These are phyloP conservation scores for Aeschynomene evenia DNA, from an alignment of 306 rosid species.

Conservation along the genomic window DNA sequence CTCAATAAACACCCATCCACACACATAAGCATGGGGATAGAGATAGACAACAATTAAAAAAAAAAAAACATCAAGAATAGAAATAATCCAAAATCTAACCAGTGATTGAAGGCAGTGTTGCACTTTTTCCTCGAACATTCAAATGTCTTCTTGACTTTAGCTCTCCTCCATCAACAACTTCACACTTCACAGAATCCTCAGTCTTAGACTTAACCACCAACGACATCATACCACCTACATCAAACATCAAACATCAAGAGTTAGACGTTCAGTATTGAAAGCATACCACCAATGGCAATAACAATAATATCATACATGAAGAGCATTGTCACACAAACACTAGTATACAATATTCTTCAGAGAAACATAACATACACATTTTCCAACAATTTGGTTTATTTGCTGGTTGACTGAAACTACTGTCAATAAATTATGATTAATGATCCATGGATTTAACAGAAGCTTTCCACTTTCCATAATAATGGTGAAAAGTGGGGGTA, in stretches of 20 bases:
- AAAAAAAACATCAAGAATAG: neutral
- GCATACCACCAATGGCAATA: neutral
- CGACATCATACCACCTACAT: conserved; percentile 97
- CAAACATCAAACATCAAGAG: conserved; percentile 34
- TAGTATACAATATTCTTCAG: neutral
- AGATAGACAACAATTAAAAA: neutral
- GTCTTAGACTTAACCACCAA: conserved; percentile 81
- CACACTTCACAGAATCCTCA: conserved; percentile 84
- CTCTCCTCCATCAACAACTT: conserved; percentile 98
- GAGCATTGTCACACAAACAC: neutral
- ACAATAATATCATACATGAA: neutral
- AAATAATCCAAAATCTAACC: conserved; percentile 51
- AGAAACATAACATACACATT: neutral
- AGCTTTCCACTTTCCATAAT: neutral
- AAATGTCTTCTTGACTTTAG: conserved; percentile 91
- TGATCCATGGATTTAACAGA: neutral
- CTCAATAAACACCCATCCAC: neutral
- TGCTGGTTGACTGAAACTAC: neutral
- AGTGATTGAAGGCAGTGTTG: conserved; percentile 94
- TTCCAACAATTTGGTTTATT: neutral
- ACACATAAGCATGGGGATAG: neutral
- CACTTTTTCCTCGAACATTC: conserved; percentile 98
- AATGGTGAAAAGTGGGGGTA: neutral
- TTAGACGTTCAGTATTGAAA: conserved; percentile 11
- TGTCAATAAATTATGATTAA: neutral